These are phyloP conservation scores for Clitoria ternatea DNA, from an alignment of 306 rosid genomes.

Conservation along the genomic window DNA sequence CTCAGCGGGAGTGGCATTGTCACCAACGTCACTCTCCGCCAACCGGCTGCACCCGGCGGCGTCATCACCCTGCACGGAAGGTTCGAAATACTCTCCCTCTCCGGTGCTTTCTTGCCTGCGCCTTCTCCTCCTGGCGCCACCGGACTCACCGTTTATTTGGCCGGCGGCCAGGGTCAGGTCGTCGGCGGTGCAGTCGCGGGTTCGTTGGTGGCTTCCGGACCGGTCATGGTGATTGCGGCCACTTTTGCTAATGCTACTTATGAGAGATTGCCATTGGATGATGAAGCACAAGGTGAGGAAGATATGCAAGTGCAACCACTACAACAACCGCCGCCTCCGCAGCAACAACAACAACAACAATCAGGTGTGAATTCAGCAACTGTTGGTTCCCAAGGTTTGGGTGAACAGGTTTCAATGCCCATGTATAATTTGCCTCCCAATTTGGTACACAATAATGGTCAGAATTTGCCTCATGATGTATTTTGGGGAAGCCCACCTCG, in stretches of 20 bases:
- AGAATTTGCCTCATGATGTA: conserved; percentile 58
- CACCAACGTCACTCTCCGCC: conserved; percentile 68
- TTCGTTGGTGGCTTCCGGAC: conserved; percentile 69
- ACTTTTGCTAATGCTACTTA: conserved; percentile 72
- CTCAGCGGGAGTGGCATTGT: conserved; percentile 83
- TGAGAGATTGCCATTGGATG: conserved; percentile 67
- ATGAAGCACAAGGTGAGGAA: conserved; percentile 49
- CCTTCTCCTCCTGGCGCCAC: conserved; percentile 73
- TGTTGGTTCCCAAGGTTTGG: conserved; percentile 37
- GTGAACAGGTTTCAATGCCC: conserved; percentile 49
- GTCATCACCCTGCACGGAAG: conserved; percentile 62
- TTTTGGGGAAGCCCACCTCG: conserved; percentile 74
- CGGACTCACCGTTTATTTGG: conserved; percentile 63
- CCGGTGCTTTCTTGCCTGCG: conserved; percentile 70
- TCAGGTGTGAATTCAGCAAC: conserved; percentile 37
- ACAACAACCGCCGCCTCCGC: too few relatives aligned
- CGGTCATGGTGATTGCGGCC: conserved; percentile 79
- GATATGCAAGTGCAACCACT: conserved; percentile 47
- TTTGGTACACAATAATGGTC: conserved; percentile 66
- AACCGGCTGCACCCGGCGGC: conserved; percentile 65
- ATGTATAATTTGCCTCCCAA: conserved; percentile 62
- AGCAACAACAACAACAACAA: conserved; percentile 28
- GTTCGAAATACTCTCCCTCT: conserved; percentile 75
- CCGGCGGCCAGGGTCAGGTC: conserved; percentile 88
- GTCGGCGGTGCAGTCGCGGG: conserved; percentile 84